A percentile compares a stretch with the other conserved stretches of the same genome.
Evolutionary conservation across 176 grass and related monocot species (phyloP).

Genomic region (Aegilops sharonensis): DNA sequence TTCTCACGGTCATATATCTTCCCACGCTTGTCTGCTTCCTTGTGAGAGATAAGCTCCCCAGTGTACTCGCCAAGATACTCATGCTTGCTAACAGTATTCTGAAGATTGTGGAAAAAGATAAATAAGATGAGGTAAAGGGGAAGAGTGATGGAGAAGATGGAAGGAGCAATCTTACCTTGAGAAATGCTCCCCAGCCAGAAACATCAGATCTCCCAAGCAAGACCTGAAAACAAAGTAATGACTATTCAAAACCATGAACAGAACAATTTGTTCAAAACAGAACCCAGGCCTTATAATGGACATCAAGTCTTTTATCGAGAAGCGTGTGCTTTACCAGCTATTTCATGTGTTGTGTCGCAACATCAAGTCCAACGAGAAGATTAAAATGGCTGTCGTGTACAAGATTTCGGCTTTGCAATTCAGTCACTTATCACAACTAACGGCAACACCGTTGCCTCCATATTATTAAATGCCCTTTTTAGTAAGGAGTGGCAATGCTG

Average conservation of each 20-base stretch:
- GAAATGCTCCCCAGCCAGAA: constrained; percentile 95
- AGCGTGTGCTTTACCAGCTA: not conserved
- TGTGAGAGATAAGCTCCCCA: constrained; percentile 92
- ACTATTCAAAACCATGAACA: not conserved
- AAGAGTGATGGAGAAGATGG: not conserved
- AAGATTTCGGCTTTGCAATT: not conserved
- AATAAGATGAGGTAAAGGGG: constrained; percentile 4
- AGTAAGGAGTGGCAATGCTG: not conserved
- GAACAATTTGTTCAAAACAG: not conserved
- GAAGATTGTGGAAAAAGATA: constrained; percentile 32
- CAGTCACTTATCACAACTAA: constrained; percentile 13
- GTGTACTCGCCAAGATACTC: constrained; percentile 98
- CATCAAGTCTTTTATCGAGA: not conserved
- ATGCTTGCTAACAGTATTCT: constrained; percentile 94
- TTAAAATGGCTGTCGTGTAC: not conserved
- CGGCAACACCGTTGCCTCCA: not conserved
- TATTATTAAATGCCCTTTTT: not conserved
- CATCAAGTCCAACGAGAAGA: not conserved
- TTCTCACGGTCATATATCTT: constrained; percentile 99
- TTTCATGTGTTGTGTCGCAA: not conserved
- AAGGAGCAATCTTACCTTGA: constrained; percentile 58
- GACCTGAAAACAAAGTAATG: constrained; percentile 44
- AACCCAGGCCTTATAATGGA: constrained; percentile 1
- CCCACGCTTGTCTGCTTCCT: constrained; percentile 93
- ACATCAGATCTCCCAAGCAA: constrained; percentile 95